These are phyloP conservation scores for Phaeosphaeriaceae sp. DNA, from an alignment of 2,329 filamentous ascomycete genomes.

Conservation along the genomic window DNA sequence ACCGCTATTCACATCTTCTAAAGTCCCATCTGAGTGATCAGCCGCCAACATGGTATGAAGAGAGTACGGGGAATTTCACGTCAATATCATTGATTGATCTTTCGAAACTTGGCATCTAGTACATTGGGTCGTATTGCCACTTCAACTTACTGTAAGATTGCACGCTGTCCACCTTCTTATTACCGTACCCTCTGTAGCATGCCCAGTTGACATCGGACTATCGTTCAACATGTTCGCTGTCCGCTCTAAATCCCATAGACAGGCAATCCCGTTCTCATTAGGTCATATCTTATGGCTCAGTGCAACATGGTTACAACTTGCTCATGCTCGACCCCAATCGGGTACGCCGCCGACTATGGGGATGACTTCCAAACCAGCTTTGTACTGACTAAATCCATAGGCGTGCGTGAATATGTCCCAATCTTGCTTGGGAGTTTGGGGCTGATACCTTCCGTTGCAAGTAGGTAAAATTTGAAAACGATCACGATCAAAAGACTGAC, in stretches of 20 bases:
- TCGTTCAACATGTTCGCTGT: conserved; percentile 18
- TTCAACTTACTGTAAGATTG: conserved; percentile 24
- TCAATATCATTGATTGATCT: conserved; percentile 32
- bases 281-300: conserved; percentile 29
- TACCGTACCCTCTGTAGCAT: conserved; percentile 12
- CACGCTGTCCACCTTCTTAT: conserved; percentile 17
- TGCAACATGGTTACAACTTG: conserved; percentile 22
- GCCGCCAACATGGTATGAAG: conserved; percentile 24
- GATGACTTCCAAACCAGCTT: conserved; percentile 8
- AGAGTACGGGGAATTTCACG: conserved; percentile 29
- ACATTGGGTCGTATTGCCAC: conserved; percentile 17
- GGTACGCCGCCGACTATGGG: conserved; percentile 22
- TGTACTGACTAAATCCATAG: conserved; percentile 28
- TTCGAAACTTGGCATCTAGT: conserved; percentile 21
- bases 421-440: conserved; percentile 6
- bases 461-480: conserved; percentile 16
- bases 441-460: conserved; percentile 24
- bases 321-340: conserved; percentile 23
- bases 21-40: conserved; percentile 16
- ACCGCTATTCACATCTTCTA: conserved; percentile 22
- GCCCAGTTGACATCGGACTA: conserved; percentile 9
- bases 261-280: conserved; percentile 12
- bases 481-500: not conserved
- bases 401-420: conserved; percentile 13
- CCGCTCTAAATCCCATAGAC: conserved; percentile 9